Evolutionary conservation across 441 rosid genomes (phyloP), one percentile per base, ranked within the genome.

Genomic region (Populus hybrid): DNA sequence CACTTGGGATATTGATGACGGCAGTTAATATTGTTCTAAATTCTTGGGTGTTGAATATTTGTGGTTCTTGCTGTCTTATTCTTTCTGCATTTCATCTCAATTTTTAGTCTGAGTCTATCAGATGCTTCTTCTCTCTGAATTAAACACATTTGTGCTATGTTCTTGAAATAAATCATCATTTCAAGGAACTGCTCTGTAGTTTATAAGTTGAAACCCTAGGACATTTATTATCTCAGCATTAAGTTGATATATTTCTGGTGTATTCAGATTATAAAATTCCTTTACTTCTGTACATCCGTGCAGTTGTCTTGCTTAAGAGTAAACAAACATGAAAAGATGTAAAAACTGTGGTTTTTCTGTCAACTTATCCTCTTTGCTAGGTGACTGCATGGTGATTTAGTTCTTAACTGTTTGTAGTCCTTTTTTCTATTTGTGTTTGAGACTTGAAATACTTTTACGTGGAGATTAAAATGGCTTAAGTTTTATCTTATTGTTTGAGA

Each of bases 91-190:
- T 67, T 24, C 23, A 68, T 75, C 35, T 14, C 32, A 69, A 9
- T 70, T 70, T 76, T 68, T 38, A 40, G 75, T 40, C 63, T 11
- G 63, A 26, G 78, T 10, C 2, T 5, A 8, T 32, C 24, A 24
- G 69, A 18, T 67, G 75, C 24, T 42, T 67, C 57, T 21, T 2
- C 26, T 14, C 4, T 65, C 4, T 66, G 14, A 65, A 18, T 23
- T 72, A 8, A 16, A 32, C 35, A 14, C 68, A 34, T 63, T 32
- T 26, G 38, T 30, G 78, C 35, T 50, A 53, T 9, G 24, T 32
- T 23, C 75, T 77, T 77, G 50, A 71, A 71, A 65, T 46, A n/a
- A 70, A 57, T 21, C 63, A 12, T 16, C 74, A 18, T 70, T 59
- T 23, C 28, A 16, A 23, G 59, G 23, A 70, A 70, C 61, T 70